phyloP scores from a whole-genome alignment of 345 rosid species.

The Fremontodendron californicum region DNA sequence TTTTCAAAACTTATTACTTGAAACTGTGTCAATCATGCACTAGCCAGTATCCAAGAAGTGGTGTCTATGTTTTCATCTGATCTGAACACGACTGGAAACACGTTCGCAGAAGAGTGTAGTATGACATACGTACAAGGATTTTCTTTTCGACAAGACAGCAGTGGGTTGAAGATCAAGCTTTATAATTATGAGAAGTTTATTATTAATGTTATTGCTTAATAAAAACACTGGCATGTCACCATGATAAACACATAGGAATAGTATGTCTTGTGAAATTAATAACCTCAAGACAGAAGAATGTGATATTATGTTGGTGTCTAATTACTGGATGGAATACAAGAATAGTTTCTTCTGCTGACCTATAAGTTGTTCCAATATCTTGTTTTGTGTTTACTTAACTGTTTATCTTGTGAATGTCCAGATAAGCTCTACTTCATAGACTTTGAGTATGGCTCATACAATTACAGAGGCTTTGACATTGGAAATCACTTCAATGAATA shows the following conservation, averaged over 20 bases:
- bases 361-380: neutral
- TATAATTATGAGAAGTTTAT: neutral
- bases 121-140: neutral
- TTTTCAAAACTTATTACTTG: neutral
- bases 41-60: neutral
- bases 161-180: neutral
- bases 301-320: neutral
- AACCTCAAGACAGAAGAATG: neutral
- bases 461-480: too few species aligned
- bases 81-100: neutral
- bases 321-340: neutral
- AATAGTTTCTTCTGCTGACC: neutral
- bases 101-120: neutral
- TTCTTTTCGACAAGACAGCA: neutral
- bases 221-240: neutral
- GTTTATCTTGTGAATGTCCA: constrained; percentile 28
- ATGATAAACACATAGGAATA: neutral
- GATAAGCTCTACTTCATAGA: constrained; percentile 82
- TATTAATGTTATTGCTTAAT: neutral
- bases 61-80: neutral
- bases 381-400: constrained; percentile 11
- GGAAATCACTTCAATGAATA: too few species aligned
- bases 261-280: neutral
- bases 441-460: constrained; percentile 94
- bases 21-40: neutral